Conservation (phyloP, 2,329 filamentous ascomycete genomes). For the Colletotrichum coccodes region DNA sequence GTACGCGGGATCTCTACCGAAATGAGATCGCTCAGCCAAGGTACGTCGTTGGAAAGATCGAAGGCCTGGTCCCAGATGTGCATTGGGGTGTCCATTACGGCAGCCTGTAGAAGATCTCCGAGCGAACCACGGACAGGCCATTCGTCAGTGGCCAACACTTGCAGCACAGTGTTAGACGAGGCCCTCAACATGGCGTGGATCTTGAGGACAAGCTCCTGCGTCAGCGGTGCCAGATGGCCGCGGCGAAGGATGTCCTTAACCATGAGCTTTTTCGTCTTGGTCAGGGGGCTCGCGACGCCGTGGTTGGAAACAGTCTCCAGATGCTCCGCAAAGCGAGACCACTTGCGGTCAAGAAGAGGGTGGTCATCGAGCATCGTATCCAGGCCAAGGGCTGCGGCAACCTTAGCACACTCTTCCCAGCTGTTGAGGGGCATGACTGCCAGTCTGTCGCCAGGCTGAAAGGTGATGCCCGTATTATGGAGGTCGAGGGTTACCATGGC, state of each 20-base stretch:
- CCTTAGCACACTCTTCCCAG: conserved; percentile 65
- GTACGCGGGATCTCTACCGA: conserved; percentile 61
- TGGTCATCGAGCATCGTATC: conserved; percentile 55
- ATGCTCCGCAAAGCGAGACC: conserved; percentile 60
- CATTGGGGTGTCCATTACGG: conserved; percentile 56
- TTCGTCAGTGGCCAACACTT: conserved; percentile 58
- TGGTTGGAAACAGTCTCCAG: conserved; percentile 49
- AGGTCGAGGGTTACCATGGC: conserved; percentile 62
- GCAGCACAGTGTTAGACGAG: conserved; percentile 59
- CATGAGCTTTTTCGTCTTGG: conserved; percentile 43
- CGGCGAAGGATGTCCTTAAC: conserved; percentile 61
- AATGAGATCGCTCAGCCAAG: conserved; percentile 59
- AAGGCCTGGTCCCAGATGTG: conserved; percentile 63
- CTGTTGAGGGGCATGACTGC: conserved; percentile 65
- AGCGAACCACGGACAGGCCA: conserved; percentile 63
- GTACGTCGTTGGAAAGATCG: conserved; percentile 50
- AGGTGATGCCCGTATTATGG: conserved; percentile 62
- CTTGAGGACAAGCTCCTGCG: conserved; percentile 59
- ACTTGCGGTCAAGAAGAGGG: conserved; percentile 50
- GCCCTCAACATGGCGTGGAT: conserved; percentile 59
- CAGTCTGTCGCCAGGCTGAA: conserved; percentile 62
- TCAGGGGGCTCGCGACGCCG: conserved; percentile 33
- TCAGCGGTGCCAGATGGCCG: conserved; percentile 62
- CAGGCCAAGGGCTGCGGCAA: conserved; percentile 61
- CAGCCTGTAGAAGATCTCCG: conserved; percentile 60